Conservation (phyloP, 441 rosid species). For the Geranium incanum region DNA sequence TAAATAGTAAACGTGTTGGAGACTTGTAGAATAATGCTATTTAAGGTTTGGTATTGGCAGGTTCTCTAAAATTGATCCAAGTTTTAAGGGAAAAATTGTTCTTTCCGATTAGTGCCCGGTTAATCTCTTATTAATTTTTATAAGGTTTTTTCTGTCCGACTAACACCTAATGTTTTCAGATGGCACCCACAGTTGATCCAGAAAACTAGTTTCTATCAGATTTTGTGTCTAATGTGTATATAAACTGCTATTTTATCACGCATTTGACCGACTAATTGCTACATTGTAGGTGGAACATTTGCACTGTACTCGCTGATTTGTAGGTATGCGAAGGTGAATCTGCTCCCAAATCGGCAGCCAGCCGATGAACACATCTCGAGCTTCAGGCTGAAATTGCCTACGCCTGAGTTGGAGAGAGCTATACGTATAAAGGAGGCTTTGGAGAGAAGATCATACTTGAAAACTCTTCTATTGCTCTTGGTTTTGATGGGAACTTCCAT, state of each 20-base stretch:
- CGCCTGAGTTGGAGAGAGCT: conserved; percentile 92
- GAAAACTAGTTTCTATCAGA: no score
- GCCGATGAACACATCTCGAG: conserved; percentile 90
- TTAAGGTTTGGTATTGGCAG: no score
- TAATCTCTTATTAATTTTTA: no score
- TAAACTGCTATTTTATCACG: no score
- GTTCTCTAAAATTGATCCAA: background rate
- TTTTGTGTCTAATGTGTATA: no score
- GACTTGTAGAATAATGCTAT: no score
- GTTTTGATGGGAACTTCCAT: conserved; percentile 93
- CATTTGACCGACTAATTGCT: no score
- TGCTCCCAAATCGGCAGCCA: conserved; percentile 89
- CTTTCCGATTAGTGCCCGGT: no score
- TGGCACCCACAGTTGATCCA: no score
- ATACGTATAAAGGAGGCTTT: conserved; percentile 82
- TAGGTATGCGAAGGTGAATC: conserved; percentile 94
- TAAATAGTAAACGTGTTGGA: no score
- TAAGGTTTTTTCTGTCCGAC: no score
- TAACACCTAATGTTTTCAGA: no score
- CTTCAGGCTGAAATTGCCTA: conserved; percentile 90
- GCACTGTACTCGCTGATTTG: conserved; percentile 89
- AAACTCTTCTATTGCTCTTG: conserved; percentile 63
- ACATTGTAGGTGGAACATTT: conserved; percentile 79
- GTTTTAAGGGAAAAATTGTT: background rate
- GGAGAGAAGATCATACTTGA: conserved; percentile 58